Base-by-base conservation (phyloP, 2,329 filamentous ascomycete genomes). In the Pseudogymnoascus destructans region DNA sequence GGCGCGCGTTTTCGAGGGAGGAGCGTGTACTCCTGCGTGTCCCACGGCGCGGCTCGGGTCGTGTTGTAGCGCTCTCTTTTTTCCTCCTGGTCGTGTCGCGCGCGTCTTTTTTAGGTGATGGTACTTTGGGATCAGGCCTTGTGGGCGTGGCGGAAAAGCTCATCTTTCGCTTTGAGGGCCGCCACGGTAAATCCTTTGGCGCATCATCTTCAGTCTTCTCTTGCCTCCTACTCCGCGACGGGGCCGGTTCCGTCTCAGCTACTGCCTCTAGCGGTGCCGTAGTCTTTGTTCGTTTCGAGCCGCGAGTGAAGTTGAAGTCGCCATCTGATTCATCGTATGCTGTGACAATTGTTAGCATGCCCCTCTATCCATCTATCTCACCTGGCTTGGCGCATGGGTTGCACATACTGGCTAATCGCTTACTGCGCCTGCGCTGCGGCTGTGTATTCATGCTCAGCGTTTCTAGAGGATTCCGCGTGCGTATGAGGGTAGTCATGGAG, bases 261-360 rank as follows among this genome's bases (percentile, higher is more conserved):
- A 69, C 61, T 57, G 70, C 70, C 57, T 67, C 72, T 55, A 73
- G 72, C 13, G 73, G 69, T 59, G 77, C 73, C 59, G 77, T 76
- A 42, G 79, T 78, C 72, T 85, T 89, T 61, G 77, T 76, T 66
- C 80, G 73, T 67, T 87, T 87, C 9, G 83, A 75, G 61, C 78
- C 82, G 64, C 86, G 80, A 62, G 84, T 82, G 69, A 90, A 91
- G 59, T 82, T 76, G 65, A 91, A 91, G 62, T 87, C 87, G 65
- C 86, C 87, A 73, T 87, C 84, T 66, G 86, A 80, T 70, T 91
- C 86, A 65, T 88, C 85, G 65, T 85, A 85, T 61, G 72, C 76
- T 74, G 58, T 42, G 21, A 35, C 36, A 13, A 25, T 17, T 59
- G 58, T 61, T 52, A 64, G 60, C 54, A 59, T 36, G 19, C 54